Evolutionary conservation across 179 eudicot genomes (phyloP), one percentile per base, ranked within the genome.

Genomic region (Beta macrorhiza): DNA sequence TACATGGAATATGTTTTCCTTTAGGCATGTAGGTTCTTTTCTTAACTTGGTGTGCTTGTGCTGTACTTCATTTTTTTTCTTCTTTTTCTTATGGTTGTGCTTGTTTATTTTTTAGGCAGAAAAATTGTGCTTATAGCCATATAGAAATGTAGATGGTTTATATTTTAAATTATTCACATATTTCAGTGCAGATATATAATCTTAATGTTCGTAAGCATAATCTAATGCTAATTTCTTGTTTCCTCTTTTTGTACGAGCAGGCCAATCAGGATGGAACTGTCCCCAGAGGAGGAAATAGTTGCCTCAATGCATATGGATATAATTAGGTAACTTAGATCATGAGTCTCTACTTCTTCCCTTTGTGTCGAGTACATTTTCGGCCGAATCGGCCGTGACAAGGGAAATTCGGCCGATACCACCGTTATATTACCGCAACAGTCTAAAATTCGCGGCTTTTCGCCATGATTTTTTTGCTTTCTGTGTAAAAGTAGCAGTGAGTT

Each of bases 241-340:
- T 59, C 44, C 29, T 25, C 5, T 47, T 19, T 37, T 74, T 59
- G 61, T 83, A n/a, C 62, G 79, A 20, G 59, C 83, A 96, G 99
- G 86, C 90, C 97, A 67, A 67, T 94, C 80, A 84, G 75, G 80
- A 80, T 96, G 90, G 99, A 96, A 79, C 85, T 96, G 83, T 91
- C 97, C 51, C 98, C 98, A 37, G 98, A 92, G 88, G 99, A 96
- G 84, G 99, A 96, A 89, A 87, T 90, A 75, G 91, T 92, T 75
- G 88, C 94, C 77, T 91, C 98, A 64, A 94, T 94, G 97, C 89
- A 94, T 88, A 87, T 92, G 90, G 95, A 96, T 87, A 84, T 82
- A 49, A 84, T 96, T 88, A 91, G 98, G 99, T 96, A 69, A 45
- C 16, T 7, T 56, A 7, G 49, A 32, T 52, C 17, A 0, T 56